Evolutionary conservation across 495 filamentous ascomycete genomes (phyloP).

Genomic region (Xylaria flabelliformis): DNA sequence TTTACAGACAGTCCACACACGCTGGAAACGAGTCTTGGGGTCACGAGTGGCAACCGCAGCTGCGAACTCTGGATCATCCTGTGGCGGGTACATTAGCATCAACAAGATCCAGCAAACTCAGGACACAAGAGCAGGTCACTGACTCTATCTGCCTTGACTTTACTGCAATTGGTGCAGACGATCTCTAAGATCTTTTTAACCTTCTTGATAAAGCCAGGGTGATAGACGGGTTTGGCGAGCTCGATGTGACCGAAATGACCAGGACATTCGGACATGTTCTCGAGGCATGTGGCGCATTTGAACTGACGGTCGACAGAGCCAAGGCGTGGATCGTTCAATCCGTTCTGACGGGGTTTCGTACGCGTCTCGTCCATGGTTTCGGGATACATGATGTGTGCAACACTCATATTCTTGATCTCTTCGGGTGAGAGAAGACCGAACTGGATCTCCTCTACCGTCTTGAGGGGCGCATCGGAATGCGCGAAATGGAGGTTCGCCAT

Average conservation of each 20-base stretch:
- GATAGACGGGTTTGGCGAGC: conserved; percentile 90
- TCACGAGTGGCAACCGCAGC: conserved; percentile 84
- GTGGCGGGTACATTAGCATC: conserved; percentile 67
- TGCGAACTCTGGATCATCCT: conserved; percentile 84
- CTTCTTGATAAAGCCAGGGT: conserved; percentile 95
- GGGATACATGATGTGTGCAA: conserved; percentile 88
- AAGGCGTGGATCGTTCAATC: conserved; percentile 91
- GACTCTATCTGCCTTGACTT: conserved; percentile 92
- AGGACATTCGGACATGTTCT: conserved; percentile 92
- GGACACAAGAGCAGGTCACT: conserved; percentile 63
- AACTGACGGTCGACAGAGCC: conserved; percentile 93
- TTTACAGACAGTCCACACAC: conserved; percentile 88
- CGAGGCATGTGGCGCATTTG: conserved; percentile 93
- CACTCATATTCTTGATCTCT: conserved; percentile 98
- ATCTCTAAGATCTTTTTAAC: conserved; percentile 98
- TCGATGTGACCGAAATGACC: conserved; percentile 99
- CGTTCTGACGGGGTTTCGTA: conserved; percentile 82
- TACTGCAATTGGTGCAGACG: conserved; percentile 97
- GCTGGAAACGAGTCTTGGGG: conserved; percentile 90
- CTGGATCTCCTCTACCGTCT: conserved; percentile 96
- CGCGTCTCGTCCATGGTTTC: conserved; percentile 98
- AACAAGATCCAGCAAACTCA: conserved; percentile 52
- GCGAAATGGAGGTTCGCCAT: conserved; percentile 95
- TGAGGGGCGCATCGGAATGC: conserved; percentile 92
- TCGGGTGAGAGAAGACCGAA: conserved; percentile 96